Percentiles rank a stretch among this genome's conserved stretches.
phyloP scores from a whole-genome alignment of 2,329 filamentous ascomycete genomes.

The Canariomyces notabilis region DNA sequence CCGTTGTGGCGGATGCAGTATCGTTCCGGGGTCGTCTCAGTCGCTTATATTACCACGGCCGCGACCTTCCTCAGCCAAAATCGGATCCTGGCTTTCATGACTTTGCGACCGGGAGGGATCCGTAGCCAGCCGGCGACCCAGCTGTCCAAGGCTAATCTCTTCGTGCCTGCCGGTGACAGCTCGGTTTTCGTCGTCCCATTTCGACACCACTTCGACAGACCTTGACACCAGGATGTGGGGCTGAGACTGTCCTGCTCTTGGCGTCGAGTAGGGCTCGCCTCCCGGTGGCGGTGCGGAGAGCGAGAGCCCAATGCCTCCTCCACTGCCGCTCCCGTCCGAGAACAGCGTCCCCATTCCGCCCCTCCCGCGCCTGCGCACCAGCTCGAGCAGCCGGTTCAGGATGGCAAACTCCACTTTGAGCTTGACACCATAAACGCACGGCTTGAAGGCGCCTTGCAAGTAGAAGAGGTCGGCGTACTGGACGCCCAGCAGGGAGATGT shows the following conservation, averaged over 20 bases:
- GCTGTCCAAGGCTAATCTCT: not conserved
- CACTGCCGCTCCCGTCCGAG: not conserved
- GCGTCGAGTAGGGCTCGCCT: not conserved
- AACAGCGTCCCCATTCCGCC: not conserved
- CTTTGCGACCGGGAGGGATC: not conserved
- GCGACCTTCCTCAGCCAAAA: constrained; percentile 2
- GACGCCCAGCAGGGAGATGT: constrained; percentile 34
- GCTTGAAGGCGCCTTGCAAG: constrained; percentile 32
- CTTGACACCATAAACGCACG: constrained; percentile 32
- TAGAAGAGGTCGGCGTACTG: constrained; percentile 35
- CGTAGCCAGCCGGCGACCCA: not conserved
- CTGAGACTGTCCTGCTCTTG: not conserved
- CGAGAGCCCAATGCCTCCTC: not conserved
- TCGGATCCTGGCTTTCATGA: constrained; percentile 4
- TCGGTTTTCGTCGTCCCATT: not conserved
- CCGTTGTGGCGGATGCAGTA: not conserved
- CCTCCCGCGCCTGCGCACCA: constrained; percentile 11
- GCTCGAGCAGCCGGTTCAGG: constrained; percentile 31
- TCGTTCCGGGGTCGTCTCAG: not conserved
- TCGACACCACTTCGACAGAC: not conserved
- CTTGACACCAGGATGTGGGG: not conserved
- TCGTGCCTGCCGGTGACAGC: not conserved
- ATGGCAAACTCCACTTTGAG: constrained; percentile 33
- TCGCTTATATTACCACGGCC: not conserved
- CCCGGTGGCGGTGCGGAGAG: not conserved